phyloP scores from a whole-genome alignment of 2,329 filamentous ascomycete genomes.

The Aspergillus aculeatinus region DNA sequence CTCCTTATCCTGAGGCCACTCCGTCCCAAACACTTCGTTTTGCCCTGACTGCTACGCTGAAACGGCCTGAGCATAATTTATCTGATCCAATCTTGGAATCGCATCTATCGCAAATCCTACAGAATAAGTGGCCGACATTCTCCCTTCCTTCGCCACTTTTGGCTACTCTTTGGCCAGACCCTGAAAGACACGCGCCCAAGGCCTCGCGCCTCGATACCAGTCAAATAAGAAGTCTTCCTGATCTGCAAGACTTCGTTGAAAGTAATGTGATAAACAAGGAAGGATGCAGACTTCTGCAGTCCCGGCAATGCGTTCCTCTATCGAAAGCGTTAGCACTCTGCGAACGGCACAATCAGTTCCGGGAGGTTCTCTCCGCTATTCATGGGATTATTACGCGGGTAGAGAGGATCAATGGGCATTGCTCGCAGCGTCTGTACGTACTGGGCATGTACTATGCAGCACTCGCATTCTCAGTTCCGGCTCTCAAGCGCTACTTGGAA shows the following conservation, averaged over 20 bases:
- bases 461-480: conserved; percentile 28
- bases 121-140: conserved; percentile 22
- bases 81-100: conserved; percentile 12
- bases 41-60: conserved; percentile 27
- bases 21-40: conserved; percentile 35
- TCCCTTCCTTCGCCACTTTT: conserved; percentile 23
- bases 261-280: conserved; percentile 18
- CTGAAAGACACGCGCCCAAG: background rate
- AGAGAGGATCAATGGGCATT: conserved; percentile 15
- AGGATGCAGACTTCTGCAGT: conserved; percentile 13
- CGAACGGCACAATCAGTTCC: conserved; percentile 24
- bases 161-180: conserved; percentile 18
- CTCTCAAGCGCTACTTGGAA: conserved; percentile 29
- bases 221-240: conserved; percentile 9
- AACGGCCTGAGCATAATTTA: conserved; percentile 5
- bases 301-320: conserved; percentile 13
- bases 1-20: conserved; percentile 17
- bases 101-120: conserved; percentile 22
- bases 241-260: conserved; percentile 28
- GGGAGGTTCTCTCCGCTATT: conserved; percentile 33
- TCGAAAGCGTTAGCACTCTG: conserved; percentile 24
- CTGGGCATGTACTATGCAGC: conserved; percentile 35
- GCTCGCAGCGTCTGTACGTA: conserved; percentile 16
- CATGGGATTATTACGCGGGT: conserved; percentile 32
- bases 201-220: conserved; percentile 1